These are phyloP conservation scores for Cryphonectria nitschkei DNA, from an alignment of 2,329 filamentous ascomycete species.

Conservation along the genomic window DNA sequence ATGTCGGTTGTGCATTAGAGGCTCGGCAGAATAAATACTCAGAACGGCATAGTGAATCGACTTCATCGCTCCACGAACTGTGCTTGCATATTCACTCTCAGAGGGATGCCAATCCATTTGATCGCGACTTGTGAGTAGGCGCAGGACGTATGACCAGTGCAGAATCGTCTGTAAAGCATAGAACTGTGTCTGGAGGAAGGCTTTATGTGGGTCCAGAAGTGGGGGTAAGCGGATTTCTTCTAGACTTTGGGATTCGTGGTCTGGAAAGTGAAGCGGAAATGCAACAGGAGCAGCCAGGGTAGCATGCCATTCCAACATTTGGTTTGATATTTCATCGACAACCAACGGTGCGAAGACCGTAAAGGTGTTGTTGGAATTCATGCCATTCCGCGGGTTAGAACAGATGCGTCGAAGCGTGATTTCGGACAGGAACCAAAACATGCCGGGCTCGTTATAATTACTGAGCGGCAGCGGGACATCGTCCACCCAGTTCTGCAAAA, in stretches of 20 bases:
- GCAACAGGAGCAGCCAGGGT: constrained; percentile 26
- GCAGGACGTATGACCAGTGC: not conserved
- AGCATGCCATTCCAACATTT: constrained; percentile 30
- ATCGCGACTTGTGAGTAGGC: not conserved
- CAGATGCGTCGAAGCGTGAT: constrained; percentile 32
- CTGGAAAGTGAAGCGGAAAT: constrained; percentile 19
- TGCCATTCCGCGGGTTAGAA: constrained; percentile 28
- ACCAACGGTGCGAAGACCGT: constrained; percentile 31
- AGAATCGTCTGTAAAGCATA: not conserved
- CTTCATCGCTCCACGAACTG: not conserved
- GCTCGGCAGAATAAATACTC: not conserved
- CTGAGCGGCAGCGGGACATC: constrained; percentile 29
- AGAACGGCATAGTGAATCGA: not conserved
- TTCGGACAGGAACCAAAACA: constrained; percentile 33
- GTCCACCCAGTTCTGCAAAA: constrained; percentile 15
- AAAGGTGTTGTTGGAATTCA: constrained; percentile 26
- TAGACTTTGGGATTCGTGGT: not conserved
- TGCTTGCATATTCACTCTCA: not conserved
- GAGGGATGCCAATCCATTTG: not conserved
- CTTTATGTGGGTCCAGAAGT: not conserved
- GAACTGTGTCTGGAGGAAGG: not conserved
- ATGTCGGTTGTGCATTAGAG: not conserved
- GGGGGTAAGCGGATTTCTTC: not conserved
- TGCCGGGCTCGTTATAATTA: constrained; percentile 31
- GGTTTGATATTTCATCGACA: constrained; percentile 29